Percentiles rank a stretch among this genome's conserved stretches.
Evolutionary conservation across 345 rosid genomes (phyloP).

Genomic region (Cardamine occulta): DNA sequence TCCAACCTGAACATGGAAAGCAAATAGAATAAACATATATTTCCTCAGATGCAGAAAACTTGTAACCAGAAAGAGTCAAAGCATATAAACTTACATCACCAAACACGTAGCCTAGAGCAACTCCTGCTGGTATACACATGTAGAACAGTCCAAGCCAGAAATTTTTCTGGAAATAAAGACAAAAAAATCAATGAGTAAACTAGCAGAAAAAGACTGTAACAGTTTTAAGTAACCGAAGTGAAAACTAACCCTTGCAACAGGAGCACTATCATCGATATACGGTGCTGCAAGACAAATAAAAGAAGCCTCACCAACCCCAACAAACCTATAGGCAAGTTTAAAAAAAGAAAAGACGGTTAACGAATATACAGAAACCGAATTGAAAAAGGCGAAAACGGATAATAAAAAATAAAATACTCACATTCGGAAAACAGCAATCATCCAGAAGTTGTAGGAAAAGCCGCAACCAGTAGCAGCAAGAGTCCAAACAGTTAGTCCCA

Average conservation of each 20-base stretch:
- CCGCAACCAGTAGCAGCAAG: conserved; percentile 81
- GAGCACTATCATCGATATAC: conserved; percentile 94
- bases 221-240: background rate
- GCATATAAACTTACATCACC: conserved; percentile 72
- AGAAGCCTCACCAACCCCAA: conserved; percentile 99
- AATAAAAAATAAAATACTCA: conserved; percentile 39
- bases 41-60: conserved; percentile 10
- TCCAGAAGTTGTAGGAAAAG: conserved; percentile 77
- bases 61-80: background rate
- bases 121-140: conserved; percentile 96
- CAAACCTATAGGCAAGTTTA: conserved; percentile 59
- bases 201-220: background rate
- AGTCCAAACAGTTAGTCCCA: conserved; percentile 94
- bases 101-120: conserved; percentile 88
- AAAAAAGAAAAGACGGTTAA: conserved; percentile 1
- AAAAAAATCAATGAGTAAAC: background rate
- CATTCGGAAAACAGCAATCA: conserved; percentile 82
- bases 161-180: conserved; percentile 64
- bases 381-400: background rate
- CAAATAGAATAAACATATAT: conserved; percentile 2
- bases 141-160: conserved; percentile 91
- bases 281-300: conserved; percentile 99
- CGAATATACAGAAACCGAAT: background rate
- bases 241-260: conserved; percentile 63
- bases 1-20: conserved; percentile 64